These are phyloP conservation scores for Jimgerdemannia lactiflua DNA, from an alignment of 192 early-diverging fungal species.

Conservation along the genomic window DNA sequence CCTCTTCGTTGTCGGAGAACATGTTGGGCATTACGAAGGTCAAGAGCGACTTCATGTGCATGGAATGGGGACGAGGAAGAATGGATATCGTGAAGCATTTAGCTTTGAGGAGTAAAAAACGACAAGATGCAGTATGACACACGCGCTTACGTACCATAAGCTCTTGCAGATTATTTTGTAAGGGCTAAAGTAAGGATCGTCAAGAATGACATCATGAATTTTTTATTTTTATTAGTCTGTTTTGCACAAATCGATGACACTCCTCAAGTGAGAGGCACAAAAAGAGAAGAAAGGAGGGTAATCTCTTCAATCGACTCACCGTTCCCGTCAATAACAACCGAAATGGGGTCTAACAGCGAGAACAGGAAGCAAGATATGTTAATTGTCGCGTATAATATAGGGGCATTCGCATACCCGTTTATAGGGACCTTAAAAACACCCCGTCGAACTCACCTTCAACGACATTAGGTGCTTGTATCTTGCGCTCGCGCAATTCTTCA, in stretches of 20 bases:
- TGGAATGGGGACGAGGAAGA: no score
- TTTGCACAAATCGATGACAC: no score
- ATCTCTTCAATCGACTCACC: no score
- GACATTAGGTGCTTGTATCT: slow-evolving; percentile 78
- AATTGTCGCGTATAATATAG: background rate
- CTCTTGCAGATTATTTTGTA: slow-evolving; percentile 90
- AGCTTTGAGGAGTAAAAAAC: no score
- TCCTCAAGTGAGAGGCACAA: no score
- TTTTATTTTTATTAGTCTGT: no score
- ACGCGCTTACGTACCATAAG: no score
- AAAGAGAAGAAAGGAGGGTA: no score
- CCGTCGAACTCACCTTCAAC: slow-evolving; percentile 22
- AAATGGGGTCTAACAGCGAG: slow-evolving; percentile 48
- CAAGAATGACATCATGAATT: background rate
- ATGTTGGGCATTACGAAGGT: slow-evolving; percentile 85
- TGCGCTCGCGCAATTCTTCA: slow-evolving; percentile 83
- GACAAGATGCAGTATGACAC: no score
- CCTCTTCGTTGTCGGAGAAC: slow-evolving; percentile 59
- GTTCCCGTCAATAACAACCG: slow-evolving; percentile 82
- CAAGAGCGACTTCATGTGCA: slow-evolving; percentile 71
- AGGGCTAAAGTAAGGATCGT: slow-evolving; percentile 30
- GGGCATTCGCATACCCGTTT: no score
- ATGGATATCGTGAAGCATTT: no score
- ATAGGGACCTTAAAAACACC: no score
- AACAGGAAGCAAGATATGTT: background rate